These are phyloP conservation scores for Xylariaceae sp. DNA, from an alignment of 2,329 filamentous ascomycete genomes.

Conservation along the genomic window DNA sequence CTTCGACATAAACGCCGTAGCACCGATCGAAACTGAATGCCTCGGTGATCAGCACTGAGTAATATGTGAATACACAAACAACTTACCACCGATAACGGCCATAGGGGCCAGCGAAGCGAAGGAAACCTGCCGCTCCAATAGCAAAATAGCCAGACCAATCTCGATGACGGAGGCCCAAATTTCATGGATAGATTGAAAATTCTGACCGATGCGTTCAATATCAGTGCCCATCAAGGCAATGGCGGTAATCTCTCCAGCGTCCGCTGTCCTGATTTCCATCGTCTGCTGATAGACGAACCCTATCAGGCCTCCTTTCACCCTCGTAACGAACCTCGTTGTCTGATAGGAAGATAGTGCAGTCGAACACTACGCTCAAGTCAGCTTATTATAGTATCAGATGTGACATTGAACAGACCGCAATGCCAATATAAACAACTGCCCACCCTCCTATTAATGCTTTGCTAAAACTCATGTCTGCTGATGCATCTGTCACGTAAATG, in stretches of 20 bases:
- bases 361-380: background rate
- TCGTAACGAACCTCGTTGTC: constrained; percentile 10
- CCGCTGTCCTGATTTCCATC: constrained; percentile 3
- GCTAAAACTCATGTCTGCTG: background rate
- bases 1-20: too few species aligned
- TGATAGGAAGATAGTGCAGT: constrained; percentile 10
- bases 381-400: background rate
- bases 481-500: constrained; percentile 3
- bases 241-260: constrained; percentile 6
- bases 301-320: constrained; percentile 11
- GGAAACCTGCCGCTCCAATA: constrained; percentile 11
- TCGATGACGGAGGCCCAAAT: constrained; percentile 8
- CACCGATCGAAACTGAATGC: too few species aligned
- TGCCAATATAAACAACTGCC: constrained; percentile 11
- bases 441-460: constrained; percentile 11
- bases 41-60: too few species aligned
- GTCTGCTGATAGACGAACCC: constrained; percentile 8
- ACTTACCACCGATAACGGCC: constrained; percentile 5
- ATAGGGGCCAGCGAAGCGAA: constrained; percentile 8
- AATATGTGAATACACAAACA: too few species aligned
- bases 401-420: constrained; percentile 6
- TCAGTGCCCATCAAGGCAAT: constrained; percentile 13
- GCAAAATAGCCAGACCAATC: constrained; percentile 12
- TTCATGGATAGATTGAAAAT: constrained; percentile 10
- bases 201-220: constrained; percentile 11